phyloP scores from a whole-genome alignment of 352 stramenopile species.

The Phytophthora sp. region DNA sequence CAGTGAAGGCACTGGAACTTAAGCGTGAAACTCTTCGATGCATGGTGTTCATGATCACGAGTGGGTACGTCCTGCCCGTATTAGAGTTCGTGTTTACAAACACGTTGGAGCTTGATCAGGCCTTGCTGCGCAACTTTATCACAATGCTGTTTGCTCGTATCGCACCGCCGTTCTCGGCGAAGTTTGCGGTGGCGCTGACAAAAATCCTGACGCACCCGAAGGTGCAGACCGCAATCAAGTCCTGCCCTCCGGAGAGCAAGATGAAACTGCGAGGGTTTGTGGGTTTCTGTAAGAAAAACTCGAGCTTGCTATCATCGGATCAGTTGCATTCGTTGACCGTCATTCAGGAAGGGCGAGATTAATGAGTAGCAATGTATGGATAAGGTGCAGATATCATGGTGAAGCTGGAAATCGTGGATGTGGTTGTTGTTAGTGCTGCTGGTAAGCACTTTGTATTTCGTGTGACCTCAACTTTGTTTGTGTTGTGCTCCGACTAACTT shows the following conservation, averaged over 20 bases:
- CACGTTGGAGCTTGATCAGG: slow-evolving; percentile 82
- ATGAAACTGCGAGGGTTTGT: slow-evolving; percentile 74
- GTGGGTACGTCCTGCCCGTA: slow-evolving; percentile 84
- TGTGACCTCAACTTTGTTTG: too few relatives aligned
- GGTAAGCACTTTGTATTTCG: too few relatives aligned
- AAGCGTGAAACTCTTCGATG: slow-evolving; percentile 85
- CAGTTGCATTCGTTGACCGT: slow-evolving; percentile 67
- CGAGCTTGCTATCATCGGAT: slow-evolving; percentile 57
- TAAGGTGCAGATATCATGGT: too few relatives aligned
- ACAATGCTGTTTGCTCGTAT: slow-evolving; percentile 80
- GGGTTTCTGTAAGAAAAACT: slow-evolving; percentile 73
- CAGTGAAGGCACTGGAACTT: slow-evolving; percentile 85
- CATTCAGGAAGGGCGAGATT: slow-evolving; percentile 48
- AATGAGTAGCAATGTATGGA: too few relatives aligned
- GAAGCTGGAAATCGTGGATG: neutral
- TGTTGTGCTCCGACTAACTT: too few relatives aligned
- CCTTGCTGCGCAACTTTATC: slow-evolving; percentile 86
- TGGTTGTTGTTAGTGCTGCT: neutral
- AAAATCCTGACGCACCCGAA: slow-evolving; percentile 87
- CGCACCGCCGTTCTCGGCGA: slow-evolving; percentile 74
- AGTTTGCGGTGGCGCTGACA: slow-evolving; percentile 72
- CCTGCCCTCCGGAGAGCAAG: slow-evolving; percentile 79
- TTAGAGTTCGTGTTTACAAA: slow-evolving; percentile 86
- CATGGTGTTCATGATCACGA: slow-evolving; percentile 91
- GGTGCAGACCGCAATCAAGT: slow-evolving; percentile 83